Conservation (phyloP, 2,329 filamentous ascomycete species). For the Botrytis sinoallii region DNA sequence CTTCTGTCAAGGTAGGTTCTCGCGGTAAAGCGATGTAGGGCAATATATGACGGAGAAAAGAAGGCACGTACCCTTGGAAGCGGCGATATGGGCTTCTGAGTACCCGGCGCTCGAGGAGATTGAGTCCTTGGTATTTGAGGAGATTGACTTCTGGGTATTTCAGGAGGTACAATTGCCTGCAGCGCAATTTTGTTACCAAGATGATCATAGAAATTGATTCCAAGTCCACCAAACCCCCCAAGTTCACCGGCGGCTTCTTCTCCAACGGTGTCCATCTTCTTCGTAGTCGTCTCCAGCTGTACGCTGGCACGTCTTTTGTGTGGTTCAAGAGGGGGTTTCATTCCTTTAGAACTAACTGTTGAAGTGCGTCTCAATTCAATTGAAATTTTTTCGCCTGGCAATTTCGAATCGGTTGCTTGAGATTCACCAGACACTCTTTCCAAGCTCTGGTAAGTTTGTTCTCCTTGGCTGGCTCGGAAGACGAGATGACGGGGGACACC, state of each 20-base stretch:
- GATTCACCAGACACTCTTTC: slow-evolving; percentile 11
- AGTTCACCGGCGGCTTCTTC: not conserved
- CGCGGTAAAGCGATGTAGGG: not conserved
- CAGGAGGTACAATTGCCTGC: not conserved
- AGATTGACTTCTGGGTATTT: not conserved
- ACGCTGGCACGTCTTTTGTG: not conserved
- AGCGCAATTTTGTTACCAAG: slow-evolving; percentile 2
- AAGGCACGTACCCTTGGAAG: slow-evolving; percentile 2
- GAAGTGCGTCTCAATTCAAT: not conserved
- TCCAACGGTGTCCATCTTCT: not conserved
- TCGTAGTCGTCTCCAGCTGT: not conserved
- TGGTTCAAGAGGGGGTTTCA: not conserved
- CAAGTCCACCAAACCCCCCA: slow-evolving; percentile 14
- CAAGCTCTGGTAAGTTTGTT: not conserved
- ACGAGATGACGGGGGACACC: not conserved
- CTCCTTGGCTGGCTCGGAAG: not conserved
- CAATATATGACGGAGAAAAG: not conserved
- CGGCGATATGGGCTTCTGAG: slow-evolving; percentile 2
- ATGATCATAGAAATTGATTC: slow-evolving; percentile 26
- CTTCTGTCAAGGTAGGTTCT: not conserved
- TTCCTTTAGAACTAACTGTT: not conserved
- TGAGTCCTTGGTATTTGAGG: not conserved
- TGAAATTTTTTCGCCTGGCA: not conserved
- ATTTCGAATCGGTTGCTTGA: not conserved
- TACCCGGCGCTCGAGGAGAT: slow-evolving; percentile 7